These are phyloP conservation scores for Toxoplasma gondii DNA, from an alignment of 169 alveolate genomes.

Conservation along the genomic window DNA sequence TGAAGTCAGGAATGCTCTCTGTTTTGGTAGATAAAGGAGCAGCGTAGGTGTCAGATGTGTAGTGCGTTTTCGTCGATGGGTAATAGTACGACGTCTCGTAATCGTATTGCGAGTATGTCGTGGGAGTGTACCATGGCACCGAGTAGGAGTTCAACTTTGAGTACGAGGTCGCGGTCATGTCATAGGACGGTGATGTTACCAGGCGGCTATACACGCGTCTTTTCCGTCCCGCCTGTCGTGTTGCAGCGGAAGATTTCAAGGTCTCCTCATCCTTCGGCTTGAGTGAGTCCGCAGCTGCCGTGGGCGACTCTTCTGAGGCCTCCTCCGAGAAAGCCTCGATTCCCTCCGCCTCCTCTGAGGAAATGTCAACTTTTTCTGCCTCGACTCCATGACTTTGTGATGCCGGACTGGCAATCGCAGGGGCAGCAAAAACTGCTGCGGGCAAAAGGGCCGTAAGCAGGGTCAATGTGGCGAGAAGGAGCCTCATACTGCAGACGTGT, in stretches of 20 bases:
- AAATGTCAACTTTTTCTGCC: neutral
- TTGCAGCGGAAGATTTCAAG: neutral
- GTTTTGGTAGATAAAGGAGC: neutral
- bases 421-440: neutral
- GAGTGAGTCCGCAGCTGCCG: neutral
- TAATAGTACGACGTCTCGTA: neutral
- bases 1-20: neutral
- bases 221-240: neutral
- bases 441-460: neutral
- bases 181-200: neutral
- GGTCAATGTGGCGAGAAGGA: neutral
- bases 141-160: neutral
- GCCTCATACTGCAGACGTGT: neutral
- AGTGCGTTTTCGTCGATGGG: neutral
- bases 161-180: neutral
- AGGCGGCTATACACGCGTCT: neutral
- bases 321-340: neutral
- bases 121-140: conserved; percentile 5
- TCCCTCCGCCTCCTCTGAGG: neutral
- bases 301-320: neutral
- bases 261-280: neutral
- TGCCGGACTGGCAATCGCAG: neutral
- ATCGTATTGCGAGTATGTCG: neutral
- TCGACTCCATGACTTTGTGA: neutral
- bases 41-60: neutral